Conservation (phyloP, 2,329 filamentous ascomycete genomes). For the Trichoderma gracile region DNA sequence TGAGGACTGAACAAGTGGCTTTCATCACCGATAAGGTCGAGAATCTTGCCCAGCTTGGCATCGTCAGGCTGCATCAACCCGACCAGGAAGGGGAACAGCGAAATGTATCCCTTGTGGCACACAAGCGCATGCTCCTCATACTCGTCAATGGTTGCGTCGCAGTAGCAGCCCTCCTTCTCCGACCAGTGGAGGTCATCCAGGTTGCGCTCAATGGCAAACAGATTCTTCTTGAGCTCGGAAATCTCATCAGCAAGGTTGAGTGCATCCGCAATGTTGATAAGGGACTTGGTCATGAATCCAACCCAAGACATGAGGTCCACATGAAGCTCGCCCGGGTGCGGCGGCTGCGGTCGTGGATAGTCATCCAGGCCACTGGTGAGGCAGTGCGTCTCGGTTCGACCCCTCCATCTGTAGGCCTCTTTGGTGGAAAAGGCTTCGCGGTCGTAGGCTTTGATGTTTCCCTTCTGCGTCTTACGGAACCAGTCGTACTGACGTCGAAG, state of each 20-base stretch:
- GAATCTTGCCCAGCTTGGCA: slow-evolving; percentile 69
- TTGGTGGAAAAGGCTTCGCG: slow-evolving; percentile 84
- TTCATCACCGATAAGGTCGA: slow-evolving; percentile 77
- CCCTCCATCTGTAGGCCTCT: slow-evolving; percentile 94
- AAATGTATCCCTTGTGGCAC: slow-evolving; percentile 96
- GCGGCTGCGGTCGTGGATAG: slow-evolving; percentile 90
- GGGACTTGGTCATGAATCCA: slow-evolving; percentile 89
- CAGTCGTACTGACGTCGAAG: slow-evolving; percentile 88
- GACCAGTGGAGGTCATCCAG: slow-evolving; percentile 94
- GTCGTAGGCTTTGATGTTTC: slow-evolving; percentile 89
- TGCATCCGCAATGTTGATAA: slow-evolving; percentile 74
- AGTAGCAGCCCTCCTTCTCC: slow-evolving; percentile 76
- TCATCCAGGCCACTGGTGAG: slow-evolving; percentile 94
- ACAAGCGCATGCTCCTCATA: slow-evolving; percentile 88
- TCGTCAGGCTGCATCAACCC: slow-evolving; percentile 75
- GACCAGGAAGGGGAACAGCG: slow-evolving; percentile 86
- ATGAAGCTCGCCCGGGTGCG: slow-evolving; percentile 93
- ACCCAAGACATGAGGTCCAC: slow-evolving; percentile 95
- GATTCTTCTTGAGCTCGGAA: slow-evolving; percentile 67
- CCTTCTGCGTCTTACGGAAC: slow-evolving; percentile 90
- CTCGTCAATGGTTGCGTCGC: slow-evolving; percentile 91
- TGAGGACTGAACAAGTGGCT: slow-evolving; percentile 86
- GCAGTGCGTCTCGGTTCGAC: slow-evolving; percentile 81
- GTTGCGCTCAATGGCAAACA: slow-evolving; percentile 78
- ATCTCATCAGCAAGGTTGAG: slow-evolving; percentile 78